phyloP scores from a whole-genome alignment of 257 asterid genomes.

The Solanum clarkiae region DNA sequence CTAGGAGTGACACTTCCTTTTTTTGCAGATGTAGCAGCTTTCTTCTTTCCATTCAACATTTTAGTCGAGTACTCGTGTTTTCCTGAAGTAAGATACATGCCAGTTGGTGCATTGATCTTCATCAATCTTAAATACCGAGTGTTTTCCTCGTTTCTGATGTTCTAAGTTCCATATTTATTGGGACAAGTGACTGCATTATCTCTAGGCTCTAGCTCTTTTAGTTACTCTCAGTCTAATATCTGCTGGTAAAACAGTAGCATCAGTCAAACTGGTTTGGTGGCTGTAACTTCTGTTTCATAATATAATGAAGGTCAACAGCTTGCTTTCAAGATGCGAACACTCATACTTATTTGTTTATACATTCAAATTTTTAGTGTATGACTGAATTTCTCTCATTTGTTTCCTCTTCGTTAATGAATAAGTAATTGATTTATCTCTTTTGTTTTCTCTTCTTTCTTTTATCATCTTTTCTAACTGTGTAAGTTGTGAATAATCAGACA shows the following conservation, averaged over 20 bases:
- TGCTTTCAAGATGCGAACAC: background rate
- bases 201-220: background rate
- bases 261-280: background rate
- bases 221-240: background rate
- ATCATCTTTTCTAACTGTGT: slow-evolving; percentile 6
- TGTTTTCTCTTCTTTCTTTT: background rate
- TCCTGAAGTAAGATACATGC: background rate
- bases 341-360: background rate
- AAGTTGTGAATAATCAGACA: slow-evolving; percentile 34
- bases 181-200: background rate
- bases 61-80: background rate
- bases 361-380: background rate
- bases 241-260: background rate
- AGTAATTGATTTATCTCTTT: background rate
- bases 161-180: background rate
- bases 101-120: background rate
- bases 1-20: background rate
- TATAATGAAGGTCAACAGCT: background rate
- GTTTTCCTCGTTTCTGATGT: background rate
- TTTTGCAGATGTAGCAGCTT: background rate
- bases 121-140: background rate
- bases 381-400: background rate
- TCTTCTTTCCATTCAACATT: background rate
- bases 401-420: background rate
- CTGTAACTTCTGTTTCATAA: background rate